Evolutionary conservation across 2,329 filamentous ascomycete species (phyloP).

Genomic region (Xylariaceae sp.): DNA sequence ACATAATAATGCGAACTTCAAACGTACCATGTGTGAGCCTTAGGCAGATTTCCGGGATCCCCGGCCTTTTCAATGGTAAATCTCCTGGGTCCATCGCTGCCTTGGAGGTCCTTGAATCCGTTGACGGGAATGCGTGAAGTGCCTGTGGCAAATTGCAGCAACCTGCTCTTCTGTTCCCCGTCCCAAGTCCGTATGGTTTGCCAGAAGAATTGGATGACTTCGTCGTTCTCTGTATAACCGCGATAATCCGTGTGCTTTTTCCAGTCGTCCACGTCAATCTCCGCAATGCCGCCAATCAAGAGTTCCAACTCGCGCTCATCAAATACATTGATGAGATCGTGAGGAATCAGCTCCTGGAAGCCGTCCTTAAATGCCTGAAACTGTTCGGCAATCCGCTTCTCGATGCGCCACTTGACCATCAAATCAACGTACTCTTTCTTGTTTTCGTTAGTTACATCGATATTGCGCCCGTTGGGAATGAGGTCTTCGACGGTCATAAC

Average conservation of each 20-base stretch:
- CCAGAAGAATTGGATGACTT: constrained; percentile 99
- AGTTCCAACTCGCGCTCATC: constrained; percentile 97
- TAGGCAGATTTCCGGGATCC: constrained; percentile 87
- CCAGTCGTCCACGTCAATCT: constrained; percentile 99
- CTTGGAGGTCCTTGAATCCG: constrained; percentile 98
- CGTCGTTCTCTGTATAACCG: constrained; percentile 96
- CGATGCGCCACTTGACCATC: constrained; percentile 99
- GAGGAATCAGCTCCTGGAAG: constrained; percentile 96
- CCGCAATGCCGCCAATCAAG: constrained; percentile 97
- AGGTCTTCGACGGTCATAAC: constrained; percentile 94
- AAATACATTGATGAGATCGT: constrained; percentile 97
- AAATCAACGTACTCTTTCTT: constrained; percentile 99
- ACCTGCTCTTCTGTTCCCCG: constrained; percentile 94
- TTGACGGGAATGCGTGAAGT: constrained; percentile 98
- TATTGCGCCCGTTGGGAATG: constrained; percentile 86
- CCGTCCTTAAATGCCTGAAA: constrained; percentile 98
- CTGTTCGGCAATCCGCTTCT: constrained; percentile 97
- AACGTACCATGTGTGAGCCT: constrained; percentile 94
- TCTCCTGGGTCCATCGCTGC: constrained; percentile 90
- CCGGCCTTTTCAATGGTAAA: constrained; percentile 99
- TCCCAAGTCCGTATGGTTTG: constrained; percentile 97
- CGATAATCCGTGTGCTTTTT: constrained; percentile 99
- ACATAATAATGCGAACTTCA: background rate
- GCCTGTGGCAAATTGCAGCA: constrained; percentile 96
- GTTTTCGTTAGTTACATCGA: constrained; percentile 97